phyloP scores from a whole-genome alignment of 2,329 filamentous ascomycete genomes.

The Gaeumannomyces sp. region DNA sequence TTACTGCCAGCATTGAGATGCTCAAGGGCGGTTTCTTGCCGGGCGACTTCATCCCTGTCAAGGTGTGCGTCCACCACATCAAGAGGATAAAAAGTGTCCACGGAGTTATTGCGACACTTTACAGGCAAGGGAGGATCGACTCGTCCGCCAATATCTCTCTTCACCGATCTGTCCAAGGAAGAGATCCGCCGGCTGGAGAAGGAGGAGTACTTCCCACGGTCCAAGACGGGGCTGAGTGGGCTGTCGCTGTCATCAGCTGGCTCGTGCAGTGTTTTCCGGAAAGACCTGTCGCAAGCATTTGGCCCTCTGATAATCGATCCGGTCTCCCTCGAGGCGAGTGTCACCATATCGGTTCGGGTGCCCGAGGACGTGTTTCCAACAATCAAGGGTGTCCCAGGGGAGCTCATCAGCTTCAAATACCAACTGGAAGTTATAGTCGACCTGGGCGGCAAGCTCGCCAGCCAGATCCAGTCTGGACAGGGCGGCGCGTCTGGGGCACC shows the following conservation, averaged over 20 bases:
- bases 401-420: constrained; percentile 94
- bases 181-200: constrained; percentile 63
- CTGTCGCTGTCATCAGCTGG: constrained; percentile 80
- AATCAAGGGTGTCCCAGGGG: constrained; percentile 80
- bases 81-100: constrained; percentile 86
- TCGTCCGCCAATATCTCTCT: constrained; percentile 52
- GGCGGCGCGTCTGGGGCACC: constrained; percentile 30
- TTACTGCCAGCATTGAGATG: constrained; percentile 80
- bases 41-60: constrained; percentile 75
- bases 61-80: constrained; percentile 77
- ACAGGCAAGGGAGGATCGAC: constrained; percentile 85
- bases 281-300: constrained; percentile 85
- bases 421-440: constrained; percentile 90
- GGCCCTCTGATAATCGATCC: constrained; percentile 86
- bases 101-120: constrained; percentile 87
- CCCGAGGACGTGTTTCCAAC: constrained; percentile 91
- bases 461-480: constrained; percentile 62
- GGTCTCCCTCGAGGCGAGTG: constrained; percentile 64
- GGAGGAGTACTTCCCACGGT: constrained; percentile 82
- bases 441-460: constrained; percentile 76
- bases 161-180: constrained; percentile 49
- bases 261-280: constrained; percentile 88
- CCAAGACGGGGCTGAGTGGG: constrained; percentile 77
- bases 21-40: constrained; percentile 77
- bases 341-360: constrained; percentile 77